These are phyloP conservation scores for Paramecium pentaurelia DNA, from an alignment of 73 alveolate genomes.

Conservation along the genomic window DNA sequence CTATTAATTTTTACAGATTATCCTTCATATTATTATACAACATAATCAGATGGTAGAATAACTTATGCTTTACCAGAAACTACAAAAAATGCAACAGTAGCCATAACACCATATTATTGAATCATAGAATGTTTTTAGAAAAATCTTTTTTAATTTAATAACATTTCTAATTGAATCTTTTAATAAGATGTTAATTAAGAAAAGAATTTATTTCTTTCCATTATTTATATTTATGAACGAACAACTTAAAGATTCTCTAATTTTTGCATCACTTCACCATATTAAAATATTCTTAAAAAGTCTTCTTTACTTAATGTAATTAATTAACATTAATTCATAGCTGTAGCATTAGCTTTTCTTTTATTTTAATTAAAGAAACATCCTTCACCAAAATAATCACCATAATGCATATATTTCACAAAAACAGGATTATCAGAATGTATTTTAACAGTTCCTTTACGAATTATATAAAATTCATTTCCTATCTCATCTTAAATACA, in stretches of 20 bases:
- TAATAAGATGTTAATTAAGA: background rate
- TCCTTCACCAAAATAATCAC: constrained; percentile 60
- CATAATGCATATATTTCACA: constrained; percentile 17
- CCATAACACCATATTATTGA: background rate
- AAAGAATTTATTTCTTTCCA: background rate
- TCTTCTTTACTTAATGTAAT: constrained; percentile 38
- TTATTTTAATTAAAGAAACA: background rate
- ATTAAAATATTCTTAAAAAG: constrained; percentile 2
- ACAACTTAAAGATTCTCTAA: background rate
- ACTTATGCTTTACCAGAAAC: constrained; percentile 1
- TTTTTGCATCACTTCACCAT: constrained; percentile 28
- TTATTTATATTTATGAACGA: background rate
- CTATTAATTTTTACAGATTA: background rate
- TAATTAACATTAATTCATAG: constrained; percentile 23
- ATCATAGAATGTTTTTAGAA: background rate
- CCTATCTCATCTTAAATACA: constrained; percentile 35
- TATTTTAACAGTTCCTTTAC: constrained; percentile 36
- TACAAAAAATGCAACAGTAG: background rate
- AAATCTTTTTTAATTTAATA: background rate
- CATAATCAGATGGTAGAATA: background rate
- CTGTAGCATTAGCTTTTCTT: constrained; percentile 49
- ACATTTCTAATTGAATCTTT: background rate
- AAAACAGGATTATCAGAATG: constrained; percentile 16
- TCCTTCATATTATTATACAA: background rate
- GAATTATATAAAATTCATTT: constrained; percentile 21